Percentiles rank a stretch among this genome's conserved stretches.
Evolutionary conservation across 179 eudicot genomes (phyloP).

Genomic region (Beta macrorhiza): DNA sequence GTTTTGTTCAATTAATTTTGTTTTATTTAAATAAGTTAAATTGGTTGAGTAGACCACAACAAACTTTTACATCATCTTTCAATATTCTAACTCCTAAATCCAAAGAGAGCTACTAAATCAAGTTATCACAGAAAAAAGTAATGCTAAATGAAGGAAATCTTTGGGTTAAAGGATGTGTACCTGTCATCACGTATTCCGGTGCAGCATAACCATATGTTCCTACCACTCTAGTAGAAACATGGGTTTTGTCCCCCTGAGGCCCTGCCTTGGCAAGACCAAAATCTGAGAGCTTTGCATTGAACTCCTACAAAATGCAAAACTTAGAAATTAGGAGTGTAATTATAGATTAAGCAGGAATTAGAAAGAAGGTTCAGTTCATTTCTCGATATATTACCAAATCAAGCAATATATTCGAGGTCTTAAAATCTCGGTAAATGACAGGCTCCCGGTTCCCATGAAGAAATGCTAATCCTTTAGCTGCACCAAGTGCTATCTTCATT

Average conservation of each 20-base stretch:
- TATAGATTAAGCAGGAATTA: neutral
- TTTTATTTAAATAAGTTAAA: too few relatives aligned
- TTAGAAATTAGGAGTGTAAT: neutral
- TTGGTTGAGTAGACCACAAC: too few relatives aligned
- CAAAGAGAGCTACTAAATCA: too few relatives aligned
- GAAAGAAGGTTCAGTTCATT: neutral
- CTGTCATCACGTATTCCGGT: constrained; percentile 54
- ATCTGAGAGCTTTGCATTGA: constrained; percentile 56
- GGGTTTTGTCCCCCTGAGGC: constrained; percentile 54
- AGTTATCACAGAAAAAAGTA: neutral
- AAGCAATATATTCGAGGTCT: constrained; percentile 48
- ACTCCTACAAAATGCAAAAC: constrained; percentile 35
- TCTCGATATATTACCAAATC: constrained; percentile 34
- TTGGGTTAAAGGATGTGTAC: constrained; percentile 11
- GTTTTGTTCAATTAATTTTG: too few relatives aligned
- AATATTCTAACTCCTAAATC: too few relatives aligned
- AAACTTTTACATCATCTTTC: too few relatives aligned
- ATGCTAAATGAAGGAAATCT: neutral
- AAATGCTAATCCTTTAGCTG: constrained; percentile 50
- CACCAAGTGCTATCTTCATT: constrained; percentile 50
- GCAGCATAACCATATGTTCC: constrained; percentile 58
- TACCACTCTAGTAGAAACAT: constrained; percentile 51
- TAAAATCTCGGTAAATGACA: constrained; percentile 49
- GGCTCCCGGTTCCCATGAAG: constrained; percentile 45
- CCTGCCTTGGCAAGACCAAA: constrained; percentile 56